Conservation (phyloP, 1,139 yeast species). For the Suhomyces bolitotheri region DNA sequence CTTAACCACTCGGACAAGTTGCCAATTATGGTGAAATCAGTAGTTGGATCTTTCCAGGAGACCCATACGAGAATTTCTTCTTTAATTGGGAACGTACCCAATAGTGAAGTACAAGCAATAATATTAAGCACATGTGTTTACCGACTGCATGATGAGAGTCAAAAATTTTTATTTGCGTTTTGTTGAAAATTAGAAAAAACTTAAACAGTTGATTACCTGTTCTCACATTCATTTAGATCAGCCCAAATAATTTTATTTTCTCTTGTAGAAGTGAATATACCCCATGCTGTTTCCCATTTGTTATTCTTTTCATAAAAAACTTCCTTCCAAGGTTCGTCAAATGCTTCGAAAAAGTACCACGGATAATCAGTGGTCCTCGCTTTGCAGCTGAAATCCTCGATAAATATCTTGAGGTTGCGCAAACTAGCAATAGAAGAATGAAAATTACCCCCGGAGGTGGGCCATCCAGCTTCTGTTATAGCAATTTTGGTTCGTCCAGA, state of each 20-base stretch:
- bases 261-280: conserved; percentile 54
- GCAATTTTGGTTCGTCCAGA: conserved; percentile 33
- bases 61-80: too few relatives aligned
- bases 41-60: too few relatives aligned
- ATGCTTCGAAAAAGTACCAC: conserved; percentile 71
- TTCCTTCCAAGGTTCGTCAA: conserved; percentile 72
- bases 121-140: too few relatives aligned
- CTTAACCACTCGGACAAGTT: conserved; percentile 41
- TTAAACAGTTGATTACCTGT: too few relatives aligned
- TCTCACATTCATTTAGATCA: neutral
- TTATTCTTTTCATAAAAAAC: conserved; percentile 49
- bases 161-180: too few relatives aligned
- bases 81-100: too few relatives aligned
- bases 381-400: conserved; percentile 55
- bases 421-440: conserved; percentile 48
- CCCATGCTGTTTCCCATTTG: conserved; percentile 75
- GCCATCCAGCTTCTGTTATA: conserved; percentile 74
- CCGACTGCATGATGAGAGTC: too few relatives aligned
- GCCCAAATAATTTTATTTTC: conserved; percentile 15
- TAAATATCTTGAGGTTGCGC: conserved; percentile 46
- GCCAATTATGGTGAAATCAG: too few relatives aligned
- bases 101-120: too few relatives aligned
- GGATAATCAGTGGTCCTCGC: conserved; percentile 37
- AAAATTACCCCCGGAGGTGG: conserved; percentile 57
- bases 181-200: too few relatives aligned